Percentiles rank a stretch among this genome's conserved stretches.
phyloP scores from a whole-genome alignment of 2,329 filamentous ascomycete species.

The Aschersonia sp. region DNA sequence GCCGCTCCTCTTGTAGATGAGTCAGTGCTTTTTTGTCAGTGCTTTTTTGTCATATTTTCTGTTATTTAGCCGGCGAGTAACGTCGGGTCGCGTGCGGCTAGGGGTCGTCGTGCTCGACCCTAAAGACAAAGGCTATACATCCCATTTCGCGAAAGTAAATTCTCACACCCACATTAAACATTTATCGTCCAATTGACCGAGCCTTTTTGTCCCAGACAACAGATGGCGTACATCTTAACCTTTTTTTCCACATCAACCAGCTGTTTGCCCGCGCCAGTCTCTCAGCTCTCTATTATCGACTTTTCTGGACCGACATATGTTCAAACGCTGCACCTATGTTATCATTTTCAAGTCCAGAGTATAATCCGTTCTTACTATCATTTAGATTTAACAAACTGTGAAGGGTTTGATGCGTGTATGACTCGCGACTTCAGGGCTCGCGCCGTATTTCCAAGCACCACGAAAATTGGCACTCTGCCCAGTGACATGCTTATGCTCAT shows the following conservation, averaged over 20 bases:
- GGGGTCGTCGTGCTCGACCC: background rate
- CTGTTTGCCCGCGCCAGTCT: background rate
- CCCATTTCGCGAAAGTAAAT: background rate
- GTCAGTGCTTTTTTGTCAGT: background rate
- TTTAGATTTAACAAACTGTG: no score
- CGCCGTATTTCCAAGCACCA: no score
- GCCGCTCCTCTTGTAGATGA: background rate
- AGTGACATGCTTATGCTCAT: no score
- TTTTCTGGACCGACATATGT: background rate
- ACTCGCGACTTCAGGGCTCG: no score
- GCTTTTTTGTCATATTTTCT: background rate
- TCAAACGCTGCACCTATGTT: background rate
- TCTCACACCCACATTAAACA: background rate
- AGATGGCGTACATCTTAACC: background rate
- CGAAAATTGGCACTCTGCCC: no score
- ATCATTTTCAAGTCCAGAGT: no score
- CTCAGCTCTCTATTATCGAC: background rate
- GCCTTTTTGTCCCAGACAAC: background rate
- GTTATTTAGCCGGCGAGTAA: no score
- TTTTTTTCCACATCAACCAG: background rate
- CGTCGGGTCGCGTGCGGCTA: background rate
- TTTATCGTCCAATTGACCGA: background rate
- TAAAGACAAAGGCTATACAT: background rate
- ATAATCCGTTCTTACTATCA: no score
- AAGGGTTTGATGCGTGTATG: no score